Evolutionary conservation across 2,329 filamentous ascomycete species (phyloP).

Genomic region (Botryotinia narcissicola): DNA sequence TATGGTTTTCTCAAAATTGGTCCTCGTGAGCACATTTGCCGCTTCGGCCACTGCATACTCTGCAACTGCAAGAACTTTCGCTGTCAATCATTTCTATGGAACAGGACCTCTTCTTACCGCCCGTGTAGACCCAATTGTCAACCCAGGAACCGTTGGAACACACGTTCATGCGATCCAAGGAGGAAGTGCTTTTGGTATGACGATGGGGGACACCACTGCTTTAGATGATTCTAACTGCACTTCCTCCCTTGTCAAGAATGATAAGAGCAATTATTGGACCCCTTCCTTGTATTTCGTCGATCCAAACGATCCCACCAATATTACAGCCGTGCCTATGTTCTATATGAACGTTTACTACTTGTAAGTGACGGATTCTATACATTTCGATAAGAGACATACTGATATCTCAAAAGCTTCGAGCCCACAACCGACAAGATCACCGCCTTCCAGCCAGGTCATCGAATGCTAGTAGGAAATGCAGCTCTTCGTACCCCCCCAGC

Average conservation of each 20-base stretch:
- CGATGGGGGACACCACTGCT: constrained; percentile 55
- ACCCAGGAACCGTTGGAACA: constrained; percentile 54
- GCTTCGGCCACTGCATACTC: constrained; percentile 29
- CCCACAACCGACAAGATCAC: constrained; percentile 61
- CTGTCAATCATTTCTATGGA: constrained; percentile 70
- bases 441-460: constrained; percentile 74
- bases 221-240: constrained; percentile 67
- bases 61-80: constrained; percentile 51
- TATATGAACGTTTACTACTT: constrained; percentile 80
- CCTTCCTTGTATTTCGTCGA: constrained; percentile 77
- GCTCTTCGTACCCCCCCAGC: constrained; percentile 60
- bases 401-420: constrained; percentile 51
- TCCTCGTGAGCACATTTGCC: constrained; percentile 29
- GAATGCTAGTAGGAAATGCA: constrained; percentile 76
- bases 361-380: constrained; percentile 41
- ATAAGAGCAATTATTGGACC: constrained; percentile 87
- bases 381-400: constrained; percentile 21
- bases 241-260: constrained; percentile 74
- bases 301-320: constrained; percentile 57
- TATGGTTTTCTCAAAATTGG: constrained; percentile 33
- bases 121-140: constrained; percentile 75
- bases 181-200: constrained; percentile 50
- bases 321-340: constrained; percentile 56
- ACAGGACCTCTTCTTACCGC: constrained; percentile 59
- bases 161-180: constrained; percentile 78